Evolutionary conservation across 768 basidiomycete species (phyloP), one percentile per base, ranked within the genome.

Genomic region (Rhodotorula graminis): DNA sequence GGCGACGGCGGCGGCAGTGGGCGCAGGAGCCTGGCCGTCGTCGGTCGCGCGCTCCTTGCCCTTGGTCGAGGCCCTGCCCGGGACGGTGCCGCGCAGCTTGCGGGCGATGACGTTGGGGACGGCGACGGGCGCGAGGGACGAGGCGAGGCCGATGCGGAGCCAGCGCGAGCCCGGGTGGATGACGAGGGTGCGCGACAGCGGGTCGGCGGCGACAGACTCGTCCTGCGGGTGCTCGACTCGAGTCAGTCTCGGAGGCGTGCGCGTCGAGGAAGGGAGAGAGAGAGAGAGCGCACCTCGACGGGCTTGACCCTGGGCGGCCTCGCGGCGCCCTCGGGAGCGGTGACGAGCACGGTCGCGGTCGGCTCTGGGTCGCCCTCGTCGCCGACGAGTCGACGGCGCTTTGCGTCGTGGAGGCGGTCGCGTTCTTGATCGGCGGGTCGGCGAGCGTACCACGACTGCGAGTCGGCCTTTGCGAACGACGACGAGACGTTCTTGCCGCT

Each of bases 81-180:
- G 61, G 7, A 49, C 42, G 47, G 61, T 50, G 23, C 25, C 11
- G 21, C 65, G 57, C 31, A 33, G 21, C 46, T 73, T 70, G 52
- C 78, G 78, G 8, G 79, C 79, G 49, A 79, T 78, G 33, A 76
- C 70, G 71, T 74, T 69, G 9, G 76, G 77, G 12, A 79, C 65
- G 29, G 76, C 55, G 66, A 77, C 60, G 27, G 79, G 79, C 6
- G 71, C 64, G 19, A 57, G 31, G 46, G 76, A 74, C 14, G 69
- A 72, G 18, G 79, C 75, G 67, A 72, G 68, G 11, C 79, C 79
- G 64, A 79, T 71, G 33, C 79, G 79, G 47, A 78, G 70, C 53
- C 61, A 75, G 50, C 77, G 73, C 16, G 77, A 78, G 27, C 79
- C 79, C 29, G 79, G 79, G 57, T 79, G 79, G 56, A 79, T 75